Evolutionary conservation across 2,329 filamentous ascomycete species (phyloP), one percentile per base, ranked within the genome.

Genomic region (Myriosclerotinia curreyana): DNA sequence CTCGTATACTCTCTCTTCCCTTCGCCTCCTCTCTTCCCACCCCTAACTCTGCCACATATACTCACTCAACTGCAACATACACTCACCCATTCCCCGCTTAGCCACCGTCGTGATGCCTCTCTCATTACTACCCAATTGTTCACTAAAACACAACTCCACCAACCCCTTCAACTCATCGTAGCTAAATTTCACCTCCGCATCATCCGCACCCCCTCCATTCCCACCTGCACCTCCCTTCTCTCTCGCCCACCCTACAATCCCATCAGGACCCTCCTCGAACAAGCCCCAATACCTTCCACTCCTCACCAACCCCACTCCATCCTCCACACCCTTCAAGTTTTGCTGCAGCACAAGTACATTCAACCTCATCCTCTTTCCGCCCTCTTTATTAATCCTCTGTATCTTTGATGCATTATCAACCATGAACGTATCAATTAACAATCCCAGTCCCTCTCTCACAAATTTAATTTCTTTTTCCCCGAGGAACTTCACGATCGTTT

Each of bases 301-400:
- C 44, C 84, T 79, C 5, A 81, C 80, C 36, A 94, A 79, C 64
- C 84, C 82, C 3, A 90, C 87, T 11, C 83, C 83, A 2, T 84
- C 81, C 76, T 95, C 92, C 61, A 99, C 88, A 69, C 96, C 96
- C 79, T 96, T 96, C 63, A 99, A 85, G 72, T 96, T 97, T 75
- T 99, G 95, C 77, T 98, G 94, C 60, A 99, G 80, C 49, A 99
- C 95, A 31, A 97, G 83, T 56, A 97, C 92, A 75, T 99, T 96
- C 72, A 98, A 85, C 75, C 92, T 89, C 85, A 99, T 92, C 46
- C 92, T 85, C n/a, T 87, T 86, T 66, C 88, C 91, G 50, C 95
- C 95, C 71, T 89, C 85, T 46, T 78, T 79, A 75, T 99, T 97
- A 87, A 99, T 94, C 9, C 89, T 87, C 58, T 87, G 86, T 52